phyloP scores from a whole-genome alignment of 1,284 basidiomycete genomes.

The Exsudoporus floridanus region DNA sequence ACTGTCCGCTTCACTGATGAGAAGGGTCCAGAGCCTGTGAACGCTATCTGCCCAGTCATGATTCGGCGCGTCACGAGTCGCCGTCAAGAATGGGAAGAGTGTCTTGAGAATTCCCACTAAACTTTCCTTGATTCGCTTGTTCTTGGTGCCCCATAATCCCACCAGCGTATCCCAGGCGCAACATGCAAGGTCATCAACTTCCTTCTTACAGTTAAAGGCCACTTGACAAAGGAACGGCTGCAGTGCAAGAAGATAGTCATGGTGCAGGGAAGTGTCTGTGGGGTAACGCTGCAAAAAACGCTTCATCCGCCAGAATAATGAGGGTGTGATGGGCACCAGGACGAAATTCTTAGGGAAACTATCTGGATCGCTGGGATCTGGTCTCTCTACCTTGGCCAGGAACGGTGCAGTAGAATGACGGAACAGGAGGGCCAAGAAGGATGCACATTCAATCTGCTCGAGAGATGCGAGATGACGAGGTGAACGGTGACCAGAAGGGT shows the following conservation, averaged over 20 bases:
- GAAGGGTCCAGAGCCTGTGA: conserved; percentile 50
- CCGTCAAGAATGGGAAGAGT: conserved; percentile 71
- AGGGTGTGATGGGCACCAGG: conserved; percentile 39
- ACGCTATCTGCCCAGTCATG: conserved; percentile 43
- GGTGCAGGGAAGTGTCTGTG: conserved; percentile 70
- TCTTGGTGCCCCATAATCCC: conserved; percentile 74
- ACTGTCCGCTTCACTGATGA: conserved; percentile 63
- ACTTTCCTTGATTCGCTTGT: conserved; percentile 63
- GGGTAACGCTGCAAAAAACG: conserved; percentile 68
- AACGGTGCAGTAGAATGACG: conserved; percentile 58
- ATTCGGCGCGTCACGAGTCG: conserved; percentile 21
- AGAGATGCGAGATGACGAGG: conserved; percentile 42
- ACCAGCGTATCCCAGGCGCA: conserved; percentile 66
- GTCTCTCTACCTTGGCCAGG: conserved; percentile 37
- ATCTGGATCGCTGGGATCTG: conserved; percentile 21
- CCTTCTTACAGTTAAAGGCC: conserved; percentile 66
- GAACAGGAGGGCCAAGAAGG: conserved; percentile 67
- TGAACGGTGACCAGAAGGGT: conserved; percentile 14
- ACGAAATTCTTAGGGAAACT: conserved; percentile 22
- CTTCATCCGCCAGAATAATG: conserved; percentile 62
- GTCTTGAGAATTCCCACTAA: conserved; percentile 67
- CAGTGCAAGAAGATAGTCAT: conserved; percentile 68
- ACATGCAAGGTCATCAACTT: conserved; percentile 59
- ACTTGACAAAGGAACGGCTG: conserved; percentile 69
- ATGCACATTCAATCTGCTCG: conserved; percentile 71